Conservation (phyloP, 768 basidiomycete genomes). For the Naganishia randhawae region DNA sequence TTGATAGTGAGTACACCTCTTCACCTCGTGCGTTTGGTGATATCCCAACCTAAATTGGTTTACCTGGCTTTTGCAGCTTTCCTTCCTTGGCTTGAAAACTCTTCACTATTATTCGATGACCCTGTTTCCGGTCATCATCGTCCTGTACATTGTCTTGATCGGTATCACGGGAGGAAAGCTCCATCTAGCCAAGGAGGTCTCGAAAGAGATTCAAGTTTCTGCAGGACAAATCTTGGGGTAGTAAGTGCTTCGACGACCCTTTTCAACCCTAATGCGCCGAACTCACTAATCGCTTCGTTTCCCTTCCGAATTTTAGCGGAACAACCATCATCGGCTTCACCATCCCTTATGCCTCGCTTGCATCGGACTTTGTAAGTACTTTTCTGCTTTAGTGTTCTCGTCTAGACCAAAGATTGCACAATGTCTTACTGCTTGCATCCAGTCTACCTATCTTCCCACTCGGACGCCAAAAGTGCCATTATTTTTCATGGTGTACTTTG, state of each 20-base stretch:
- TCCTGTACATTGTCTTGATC: constrained; percentile 44
- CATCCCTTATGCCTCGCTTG: constrained; percentile 44
- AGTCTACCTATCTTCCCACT: constrained; percentile 46
- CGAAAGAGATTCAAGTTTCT: constrained; percentile 26
- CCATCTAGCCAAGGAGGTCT: constrained; percentile 33
- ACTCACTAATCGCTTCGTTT: background rate
- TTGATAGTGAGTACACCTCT: constrained; percentile 37
- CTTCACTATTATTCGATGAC: constrained; percentile 46
- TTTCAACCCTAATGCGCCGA: background rate
- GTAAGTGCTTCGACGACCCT: constrained; percentile 5
- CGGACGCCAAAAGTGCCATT: constrained; percentile 36
- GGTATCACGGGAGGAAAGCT: constrained; percentile 41
- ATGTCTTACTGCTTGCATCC: background rate
- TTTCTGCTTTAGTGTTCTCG: background rate
- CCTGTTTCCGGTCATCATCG: constrained; percentile 46
- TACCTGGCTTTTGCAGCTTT: constrained; percentile 33
- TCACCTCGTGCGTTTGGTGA: background rate
- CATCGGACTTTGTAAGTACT: constrained; percentile 47
- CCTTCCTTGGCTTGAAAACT: constrained; percentile 47
- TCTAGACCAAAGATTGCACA: background rate
- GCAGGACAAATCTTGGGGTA: constrained; percentile 27
- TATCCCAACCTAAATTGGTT: background rate
- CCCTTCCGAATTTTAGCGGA: constrained; percentile 27
- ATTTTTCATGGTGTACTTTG: constrained; percentile 44
- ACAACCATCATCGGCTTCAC: constrained; percentile 50